Percentiles rank a stretch among this genome's conserved stretches.
phyloP scores from a whole-genome alignment of 176 grass and related monocot genomes.

The Hordeum marinum region DNA sequence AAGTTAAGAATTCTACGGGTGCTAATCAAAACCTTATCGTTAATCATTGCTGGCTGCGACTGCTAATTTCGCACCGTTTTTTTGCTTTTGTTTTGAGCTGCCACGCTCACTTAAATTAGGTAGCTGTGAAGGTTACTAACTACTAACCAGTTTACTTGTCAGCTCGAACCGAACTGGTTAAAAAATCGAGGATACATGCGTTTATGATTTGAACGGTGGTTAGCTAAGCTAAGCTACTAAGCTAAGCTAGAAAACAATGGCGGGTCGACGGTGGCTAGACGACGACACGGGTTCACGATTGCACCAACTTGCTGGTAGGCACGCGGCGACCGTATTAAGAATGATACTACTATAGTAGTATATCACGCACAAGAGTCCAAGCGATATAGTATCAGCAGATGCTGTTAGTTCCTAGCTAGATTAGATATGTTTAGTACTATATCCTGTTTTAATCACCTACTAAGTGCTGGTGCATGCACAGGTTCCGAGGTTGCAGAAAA shows the following conservation, averaged over 20 bases:
- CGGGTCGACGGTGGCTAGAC: neutral
- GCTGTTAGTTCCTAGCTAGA: neutral
- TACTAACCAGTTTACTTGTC: neutral
- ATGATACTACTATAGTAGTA: neutral
- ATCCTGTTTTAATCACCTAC: neutral
- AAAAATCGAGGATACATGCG: neutral
- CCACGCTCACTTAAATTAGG: too few species aligned
- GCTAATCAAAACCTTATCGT: neutral
- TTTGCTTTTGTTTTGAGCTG: neutral
- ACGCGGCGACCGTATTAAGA: neutral
- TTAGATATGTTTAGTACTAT: neutral
- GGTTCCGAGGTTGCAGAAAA: neutral
- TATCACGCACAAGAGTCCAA: neutral
- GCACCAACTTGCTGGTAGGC: slow-evolving; percentile 20
- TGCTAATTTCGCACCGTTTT: neutral
- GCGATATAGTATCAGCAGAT: neutral
- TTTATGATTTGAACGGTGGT: neutral
- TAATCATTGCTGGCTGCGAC: neutral
- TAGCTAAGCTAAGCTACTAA: neutral
- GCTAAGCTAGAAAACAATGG: neutral
- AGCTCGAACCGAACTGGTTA: neutral
- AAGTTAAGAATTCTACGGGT: neutral
- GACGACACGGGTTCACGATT: neutral
- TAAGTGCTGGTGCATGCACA: slow-evolving; percentile 1
- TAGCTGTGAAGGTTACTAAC: neutral